These are phyloP conservation scores for Harringtonia aguacate DNA, from an alignment of 2,329 filamentous ascomycete genomes.

Conservation along the genomic window DNA sequence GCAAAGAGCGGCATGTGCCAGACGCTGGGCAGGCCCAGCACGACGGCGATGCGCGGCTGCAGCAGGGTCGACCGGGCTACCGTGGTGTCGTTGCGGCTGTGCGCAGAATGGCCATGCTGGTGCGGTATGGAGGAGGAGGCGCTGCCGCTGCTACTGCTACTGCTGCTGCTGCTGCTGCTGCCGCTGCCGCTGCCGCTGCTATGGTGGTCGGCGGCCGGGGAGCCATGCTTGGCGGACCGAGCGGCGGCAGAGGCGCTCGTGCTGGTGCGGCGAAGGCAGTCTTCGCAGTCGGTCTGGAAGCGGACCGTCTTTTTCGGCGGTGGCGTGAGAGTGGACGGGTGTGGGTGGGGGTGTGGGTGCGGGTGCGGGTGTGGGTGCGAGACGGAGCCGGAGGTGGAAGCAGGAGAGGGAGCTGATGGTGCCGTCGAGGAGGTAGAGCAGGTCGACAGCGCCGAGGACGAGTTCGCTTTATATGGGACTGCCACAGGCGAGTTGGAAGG, in stretches of 20 bases:
- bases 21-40: constrained; percentile 59
- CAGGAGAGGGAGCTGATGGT: background rate
- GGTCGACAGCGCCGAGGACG: background rate
- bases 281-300: constrained; percentile 7
- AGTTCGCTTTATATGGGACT: background rate
- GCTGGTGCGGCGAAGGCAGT: background rate
- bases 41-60: constrained; percentile 68
- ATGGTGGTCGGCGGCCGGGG: no score
- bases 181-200: no score
- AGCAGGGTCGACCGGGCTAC: constrained; percentile 34
- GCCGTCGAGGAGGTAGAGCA: no score
- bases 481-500: constrained; percentile 1
- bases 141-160: background rate
- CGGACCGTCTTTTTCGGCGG: constrained; percentile 11
- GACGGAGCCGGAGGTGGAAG: background rate
- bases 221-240: no score
- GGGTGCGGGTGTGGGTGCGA: no score
- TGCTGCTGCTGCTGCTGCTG: background rate
- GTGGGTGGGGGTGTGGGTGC: background rate
- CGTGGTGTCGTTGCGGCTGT: constrained; percentile 3
- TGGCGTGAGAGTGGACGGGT: background rate
- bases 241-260: no score
- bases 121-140: background rate
- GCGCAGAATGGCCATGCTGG: background rate
- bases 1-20: constrained; percentile 68